Base-by-base conservation (phyloP, 1,284 basidiomycete genomes). In the Cryptococcus wingfieldii region DNA sequence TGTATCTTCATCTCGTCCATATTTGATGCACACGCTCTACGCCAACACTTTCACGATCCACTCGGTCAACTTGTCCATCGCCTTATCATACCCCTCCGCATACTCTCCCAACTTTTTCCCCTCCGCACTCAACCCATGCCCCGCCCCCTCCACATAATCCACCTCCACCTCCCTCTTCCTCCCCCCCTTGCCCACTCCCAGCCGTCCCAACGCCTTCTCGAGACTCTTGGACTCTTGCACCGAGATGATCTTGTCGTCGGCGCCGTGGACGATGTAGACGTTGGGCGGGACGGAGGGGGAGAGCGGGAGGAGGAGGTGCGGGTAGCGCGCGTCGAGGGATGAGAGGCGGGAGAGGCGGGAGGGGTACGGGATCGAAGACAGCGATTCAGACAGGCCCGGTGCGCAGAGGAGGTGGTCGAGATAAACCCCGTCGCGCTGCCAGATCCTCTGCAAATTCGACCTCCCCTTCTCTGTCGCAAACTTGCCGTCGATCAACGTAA, bases 81-180 rank as follows among this genome's bases (percentile, higher is more conserved):
- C 31, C 31, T 3, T 5, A 10, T 34, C 31, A 34, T 34, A 34
- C 31, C 31, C 31, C 10, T 34, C 31, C 6, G 31, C 31, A 34
- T 34, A 34, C 10, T 34, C 31, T 6, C 31, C 31, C 31, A 34
- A 7, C 31, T 34, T 34, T 10, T 55, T 34, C 10, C 31, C 31
- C 31, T 34, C 31, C 7, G 31, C 31, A 10, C 31, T 8, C 18
- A 59, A 38, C 4, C 50, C 53, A 50, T 55, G 53, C 10, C 16
- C 42, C n/a, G 58, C 54, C 18, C 53, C 54, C 39, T 55, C 47
- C 27, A 59, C 47, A 54, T 50, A 59, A n/a, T 38, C 46, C 14
- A 41, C 14, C 6, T 31, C 42, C 7, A 44, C 42, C 13, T 55
- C 43, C 10, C 49, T 27, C 12, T 34, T 34, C 10, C 2, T 34